Evolutionary conservation across 2,329 filamentous ascomycete species (phyloP), one percentile per base, ranked within the genome.

Genomic region (Diaporthe destruens): DNA sequence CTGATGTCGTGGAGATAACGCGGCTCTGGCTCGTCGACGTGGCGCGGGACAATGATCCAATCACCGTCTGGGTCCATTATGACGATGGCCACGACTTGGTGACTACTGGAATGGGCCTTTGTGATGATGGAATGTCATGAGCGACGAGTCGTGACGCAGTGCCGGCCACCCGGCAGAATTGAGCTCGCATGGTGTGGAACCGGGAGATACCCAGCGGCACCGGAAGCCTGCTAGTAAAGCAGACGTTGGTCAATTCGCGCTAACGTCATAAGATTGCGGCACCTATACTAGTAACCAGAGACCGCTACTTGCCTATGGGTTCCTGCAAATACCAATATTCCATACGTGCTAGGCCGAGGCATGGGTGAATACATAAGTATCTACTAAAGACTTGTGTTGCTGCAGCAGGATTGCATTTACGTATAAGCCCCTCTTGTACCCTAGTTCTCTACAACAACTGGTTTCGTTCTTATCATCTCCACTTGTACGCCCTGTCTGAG

Each of bases 1-100:
- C 83, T 81, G 63, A 86, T 84, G 20, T 83, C 78, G 36, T 69
- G 44, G 25, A 82, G 77, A 74, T 80, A 79, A 36, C 32, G 42
- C 14, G 69, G 69, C 4, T 42, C 39, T 32, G 63, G 36, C 16
- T 59, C 16, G 23, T 29, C 34, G 29, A 8, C n/a, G 32, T 61
- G 34, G 29, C 6, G 12, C 42, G 55, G 61, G 20, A 70, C 32
- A 25, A 70, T 14, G 6, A 70, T 55, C 55, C 57, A 70, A 7
- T 70, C 68, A 3, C 44, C 55, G 23, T 61, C 47, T 61, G 18
- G 55, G 56, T 61, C 55, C 39, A 25, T 69, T 14, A 18, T 59
- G 18, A 32, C 32, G 12, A 3, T 36, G 8, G 9, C 1, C 6
- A 9, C 18, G 18, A 8, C 14, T 2, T 0, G 5, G 2, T 23